Evolutionary conservation across 768 basidiomycete genomes (phyloP), one percentile per base, ranked within the genome.

Genomic region (Nevesoporus exiguus): DNA sequence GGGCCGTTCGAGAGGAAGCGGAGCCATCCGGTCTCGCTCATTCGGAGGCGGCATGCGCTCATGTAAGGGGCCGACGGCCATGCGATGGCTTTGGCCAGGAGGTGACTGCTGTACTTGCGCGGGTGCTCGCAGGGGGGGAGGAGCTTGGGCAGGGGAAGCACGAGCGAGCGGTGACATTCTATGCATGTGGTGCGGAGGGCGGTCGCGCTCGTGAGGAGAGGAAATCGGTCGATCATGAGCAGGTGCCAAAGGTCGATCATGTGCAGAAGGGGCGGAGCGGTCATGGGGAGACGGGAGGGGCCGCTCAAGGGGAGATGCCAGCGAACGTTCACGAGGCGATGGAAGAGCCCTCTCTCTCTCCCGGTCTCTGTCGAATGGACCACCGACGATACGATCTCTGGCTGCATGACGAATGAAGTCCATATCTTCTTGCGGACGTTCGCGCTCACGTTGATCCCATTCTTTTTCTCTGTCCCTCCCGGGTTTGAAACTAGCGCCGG

Each of bases 401-500:
- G 68, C 61, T 31, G 40, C 34, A 11, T 61, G 63, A 31, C 66
- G 68, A 2, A 59, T 66, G 17, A 54, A 17, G 5, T 69, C 68
- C 55, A 69, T 65, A 15, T 68, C 67, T 19, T 69, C 65, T 19
- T 63, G 67, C 21, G 58, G 53, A 42, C 67, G 67, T 49, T 68
- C 66, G 22, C 68, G 66, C 5, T 67, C 65, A 11, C 66, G 63
- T 39, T 41, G 55, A 13, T 67, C 68, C 57, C 67, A 63, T 1
- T 70, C 69, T 17, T 58, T 58, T 36, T 68, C 66, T 47, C 61
- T 58, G 1, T 70, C 67, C 45, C 68, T 68, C 5, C 49, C 60
- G 7, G 64, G 27, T 19, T 57, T 67, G 57, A 68, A 57, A 17
- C 19, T 54, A 22, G 56, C 27, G 8, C 64, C 55, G 3, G 66